A percentile compares a stretch with the other conserved stretches of the same genome.
Evolutionary conservation across 2,329 filamentous ascomycete species (phyloP).

Genomic region (Coniosporium tulheliwenetii): DNA sequence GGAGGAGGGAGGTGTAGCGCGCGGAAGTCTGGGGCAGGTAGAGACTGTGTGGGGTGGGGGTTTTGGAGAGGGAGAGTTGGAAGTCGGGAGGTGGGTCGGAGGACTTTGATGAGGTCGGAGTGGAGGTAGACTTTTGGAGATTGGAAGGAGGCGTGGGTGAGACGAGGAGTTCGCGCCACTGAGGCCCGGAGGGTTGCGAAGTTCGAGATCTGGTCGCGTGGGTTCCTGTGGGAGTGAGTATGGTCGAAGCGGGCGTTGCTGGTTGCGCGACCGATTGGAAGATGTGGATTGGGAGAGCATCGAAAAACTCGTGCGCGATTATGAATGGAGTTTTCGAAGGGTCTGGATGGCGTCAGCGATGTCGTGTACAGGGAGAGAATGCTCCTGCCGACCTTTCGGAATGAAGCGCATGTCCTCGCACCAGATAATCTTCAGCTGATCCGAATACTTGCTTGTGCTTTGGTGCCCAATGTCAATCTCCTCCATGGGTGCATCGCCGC

Average conservation of each 20-base stretch:
- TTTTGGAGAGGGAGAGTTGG: conserved; percentile 62
- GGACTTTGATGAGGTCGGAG: conserved; percentile 35
- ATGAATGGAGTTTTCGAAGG: conserved; percentile 72
- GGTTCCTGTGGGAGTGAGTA: conserved; percentile 31
- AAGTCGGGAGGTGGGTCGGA: conserved; percentile 53
- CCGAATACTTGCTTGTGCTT: conserved; percentile 60
- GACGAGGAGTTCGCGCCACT: conserved; percentile 28
- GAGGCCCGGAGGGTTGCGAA: conserved; percentile 11
- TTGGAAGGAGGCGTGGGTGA: conserved; percentile 22
- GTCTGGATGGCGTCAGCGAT: conserved; percentile 25
- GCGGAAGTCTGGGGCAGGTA: conserved; percentile 71
- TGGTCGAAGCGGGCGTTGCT: conserved; percentile 19
- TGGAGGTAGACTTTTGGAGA: conserved; percentile 56
- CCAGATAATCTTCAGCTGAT: conserved; percentile 64
- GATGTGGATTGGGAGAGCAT: conserved; percentile 87
- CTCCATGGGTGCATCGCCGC: conserved; percentile 52
- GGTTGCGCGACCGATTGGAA: conserved; percentile 59
- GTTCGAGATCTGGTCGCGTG: conserved; percentile 24
- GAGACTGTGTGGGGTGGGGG: conserved; percentile 64
- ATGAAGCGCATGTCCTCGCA: conserved; percentile 78
- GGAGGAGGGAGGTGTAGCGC: conserved; percentile 63
- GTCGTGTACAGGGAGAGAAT: conserved; percentile 7
- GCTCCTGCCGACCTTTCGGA: conserved; percentile 41
- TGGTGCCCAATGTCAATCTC: conserved; percentile 60
- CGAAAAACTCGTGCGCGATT: conserved; percentile 95